These are phyloP conservation scores for Colletotrichum tabaci DNA, from an alignment of 2,329 filamentous ascomycete genomes.

Conservation along the genomic window DNA sequence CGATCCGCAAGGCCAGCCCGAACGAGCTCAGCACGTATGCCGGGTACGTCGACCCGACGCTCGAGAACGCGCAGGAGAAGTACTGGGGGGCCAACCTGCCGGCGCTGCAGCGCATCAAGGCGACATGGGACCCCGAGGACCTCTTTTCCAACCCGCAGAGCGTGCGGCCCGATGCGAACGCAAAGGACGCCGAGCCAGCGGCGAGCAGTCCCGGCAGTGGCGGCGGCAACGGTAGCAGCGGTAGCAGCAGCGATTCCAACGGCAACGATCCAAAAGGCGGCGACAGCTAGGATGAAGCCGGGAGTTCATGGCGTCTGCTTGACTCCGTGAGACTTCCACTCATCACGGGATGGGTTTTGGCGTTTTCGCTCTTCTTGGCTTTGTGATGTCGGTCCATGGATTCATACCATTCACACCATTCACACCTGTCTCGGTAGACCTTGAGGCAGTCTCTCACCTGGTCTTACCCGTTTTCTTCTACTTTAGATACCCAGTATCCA, in stretches of 20 bases:
- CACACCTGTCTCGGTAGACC: constrained; percentile 17
- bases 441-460: constrained; percentile 1
- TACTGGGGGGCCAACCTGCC: constrained; percentile 71
- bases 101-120: constrained; percentile 64
- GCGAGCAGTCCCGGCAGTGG: constrained; percentile 9
- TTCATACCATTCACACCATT: too few species aligned
- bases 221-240: constrained; percentile 5
- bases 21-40: constrained; percentile 69
- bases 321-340: constrained; percentile 1
- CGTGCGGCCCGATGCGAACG: constrained; percentile 52
- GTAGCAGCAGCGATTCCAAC: constrained; percentile 3
- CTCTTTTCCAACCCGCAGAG: constrained; percentile 74
- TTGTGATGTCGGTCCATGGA: background rate
- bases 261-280: constrained; percentile 3
- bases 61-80: constrained; percentile 61
- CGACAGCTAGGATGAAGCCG: constrained; percentile 32
- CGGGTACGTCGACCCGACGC: constrained; percentile 72
- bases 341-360: constrained; percentile 4
- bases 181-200: constrained; percentile 22
- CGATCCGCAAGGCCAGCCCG: constrained; percentile 55
- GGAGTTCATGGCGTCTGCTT: constrained; percentile 29
- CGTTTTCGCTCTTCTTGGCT: constrained; percentile 3
- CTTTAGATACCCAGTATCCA: constrained; percentile 34
- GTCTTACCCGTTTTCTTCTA: background rate
- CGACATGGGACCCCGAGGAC: constrained; percentile 65